Evolutionary conservation across 1,139 yeast species (phyloP).

Genomic region (Magnusiomyces tetraspermus): DNA sequence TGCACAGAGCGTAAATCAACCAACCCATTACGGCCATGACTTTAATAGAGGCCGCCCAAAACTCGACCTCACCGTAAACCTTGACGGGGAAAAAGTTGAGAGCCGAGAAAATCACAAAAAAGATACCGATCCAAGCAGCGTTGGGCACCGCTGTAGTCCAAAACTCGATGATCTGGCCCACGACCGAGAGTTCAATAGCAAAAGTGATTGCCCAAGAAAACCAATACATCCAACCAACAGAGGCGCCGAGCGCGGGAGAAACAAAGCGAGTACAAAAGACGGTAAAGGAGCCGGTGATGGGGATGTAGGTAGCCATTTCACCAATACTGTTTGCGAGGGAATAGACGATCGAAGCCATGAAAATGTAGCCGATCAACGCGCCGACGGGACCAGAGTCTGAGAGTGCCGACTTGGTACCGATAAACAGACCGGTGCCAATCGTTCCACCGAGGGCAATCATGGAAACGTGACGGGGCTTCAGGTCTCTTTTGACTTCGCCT

Average conservation of each 20-base stretch:
- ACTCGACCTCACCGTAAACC: constrained; percentile 32
- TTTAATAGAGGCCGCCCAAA: constrained; percentile 37
- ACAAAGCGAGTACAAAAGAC: constrained; percentile 52
- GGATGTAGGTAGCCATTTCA: constrained; percentile 55
- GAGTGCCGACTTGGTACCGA: constrained; percentile 61
- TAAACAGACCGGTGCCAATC: constrained; percentile 44
- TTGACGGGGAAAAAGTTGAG: constrained; percentile 32
- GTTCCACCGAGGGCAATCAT: constrained; percentile 46
- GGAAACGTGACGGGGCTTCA: constrained; percentile 40
- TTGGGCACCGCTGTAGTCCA: constrained; percentile 46
- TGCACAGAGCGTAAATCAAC: constrained; percentile 54
- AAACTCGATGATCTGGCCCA: constrained; percentile 49
- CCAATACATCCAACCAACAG: constrained; percentile 55
- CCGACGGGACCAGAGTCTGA: constrained; percentile 60
- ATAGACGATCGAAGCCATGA: constrained; percentile 45
- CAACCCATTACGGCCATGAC: constrained; percentile 49
- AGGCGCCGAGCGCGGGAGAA: constrained; percentile 53
- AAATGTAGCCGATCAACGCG: constrained; percentile 45
- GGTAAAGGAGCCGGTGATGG: constrained; percentile 55
- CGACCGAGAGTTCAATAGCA: constrained; percentile 53
- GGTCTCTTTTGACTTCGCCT: constrained; percentile 29
- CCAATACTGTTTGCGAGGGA: constrained; percentile 51
- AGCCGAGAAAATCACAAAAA: constrained; percentile 23
- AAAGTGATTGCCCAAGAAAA: constrained; percentile 55
- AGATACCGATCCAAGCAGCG: constrained; percentile 35